A percentile compares a stretch with the other conserved stretches of the same genome.
Conservation (phyloP, 2,329 filamentous ascomycete genomes). For the Exophiala lecanii-corni region DNA sequence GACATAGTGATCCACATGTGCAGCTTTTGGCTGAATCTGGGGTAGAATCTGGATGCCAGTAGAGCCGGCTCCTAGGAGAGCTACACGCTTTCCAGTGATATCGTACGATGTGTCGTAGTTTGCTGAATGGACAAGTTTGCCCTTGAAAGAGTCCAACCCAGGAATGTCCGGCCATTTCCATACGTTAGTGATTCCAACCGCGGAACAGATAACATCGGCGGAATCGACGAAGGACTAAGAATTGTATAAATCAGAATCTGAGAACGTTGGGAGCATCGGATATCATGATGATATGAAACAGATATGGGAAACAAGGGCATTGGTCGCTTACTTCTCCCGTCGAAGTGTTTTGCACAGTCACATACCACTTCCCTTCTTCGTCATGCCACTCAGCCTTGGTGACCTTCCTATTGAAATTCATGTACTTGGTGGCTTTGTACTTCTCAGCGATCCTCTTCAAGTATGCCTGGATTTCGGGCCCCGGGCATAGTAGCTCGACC, state of each 20-base stretch:
- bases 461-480: conserved; percentile 17
- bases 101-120: conserved; percentile 31
- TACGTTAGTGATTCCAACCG: conserved; percentile 49
- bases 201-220: conserved; percentile 42
- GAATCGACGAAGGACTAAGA: conserved; percentile 3
- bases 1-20: conserved; percentile 20
- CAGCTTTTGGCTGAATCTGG: conserved; percentile 34
- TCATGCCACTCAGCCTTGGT: conserved; percentile 53
- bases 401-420: conserved; percentile 54
- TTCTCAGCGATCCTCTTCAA: conserved; percentile 10
- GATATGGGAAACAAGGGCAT: not conserved
- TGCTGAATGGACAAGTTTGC: conserved; percentile 27
- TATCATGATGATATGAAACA: not conserved
- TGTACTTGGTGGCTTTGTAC: conserved; percentile 46
- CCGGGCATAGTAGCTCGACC: conserved; percentile 13
- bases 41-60: conserved; percentile 31
- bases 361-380: conserved; percentile 23
- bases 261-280: too few species aligned
- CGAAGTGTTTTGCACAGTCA: conserved; percentile 2
- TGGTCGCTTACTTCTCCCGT: too few species aligned
- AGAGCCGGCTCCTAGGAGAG: conserved; percentile 26
- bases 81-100: conserved; percentile 22
- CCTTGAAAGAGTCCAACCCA: conserved; percentile 30
- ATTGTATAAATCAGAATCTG: not conserved
- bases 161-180: conserved; percentile 28